Base-by-base conservation (phyloP, 768 basidiomycete species). In the Rhodotorula sphaerocarpa region DNA sequence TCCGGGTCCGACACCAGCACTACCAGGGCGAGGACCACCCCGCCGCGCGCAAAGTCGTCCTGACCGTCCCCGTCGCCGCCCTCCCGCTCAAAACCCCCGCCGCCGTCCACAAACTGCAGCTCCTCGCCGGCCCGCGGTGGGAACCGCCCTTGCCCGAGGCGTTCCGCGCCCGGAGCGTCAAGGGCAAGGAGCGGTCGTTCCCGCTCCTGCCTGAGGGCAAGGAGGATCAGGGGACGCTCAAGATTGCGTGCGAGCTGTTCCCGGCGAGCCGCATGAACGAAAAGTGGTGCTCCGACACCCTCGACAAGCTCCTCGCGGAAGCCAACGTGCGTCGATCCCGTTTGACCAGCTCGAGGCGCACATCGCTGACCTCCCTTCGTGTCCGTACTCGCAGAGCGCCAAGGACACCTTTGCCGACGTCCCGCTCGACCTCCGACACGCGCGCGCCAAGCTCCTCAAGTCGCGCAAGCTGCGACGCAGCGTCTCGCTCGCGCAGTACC, bases 51-150 rank as follows among this genome's bases (percentile, higher is more conserved):
- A 66, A 66, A 28, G 69, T 71, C 9, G 53, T 65, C 55, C 78
- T 90, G 57, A 83, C 88, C 23, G 86, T 83, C 18, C 82, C 89
- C 20, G 42, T 66, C 43, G 80, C 86, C 62, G 75, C 80, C 18
- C 79, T 96, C 46, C 85, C 88, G 0, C 77, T 96, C 69, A 78
- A 77, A 44, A 74, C 79, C 55, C 78, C 82, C n/a, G 75, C 77
- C 27, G 86, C 89, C 10, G 74, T 84, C 15, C 88, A 93, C 76
- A 89, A 87, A 75, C 78, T 92, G 72, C 88, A 90, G 73, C 79
- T 97, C 5, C 79, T 99, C 42, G 88, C 93, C 23, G 93, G 92
- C 18, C 78, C 86, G 30, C 79, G 93, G 59, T 97, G 90, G 90
- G 82, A 85, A 11, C 50, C 57, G 43, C 18, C 47, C 55, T 12